Percentiles rank a stretch among this genome's conserved stretches.
Conservation (phyloP, 306 rosid genomes). For the Cicer judaicum region DNA sequence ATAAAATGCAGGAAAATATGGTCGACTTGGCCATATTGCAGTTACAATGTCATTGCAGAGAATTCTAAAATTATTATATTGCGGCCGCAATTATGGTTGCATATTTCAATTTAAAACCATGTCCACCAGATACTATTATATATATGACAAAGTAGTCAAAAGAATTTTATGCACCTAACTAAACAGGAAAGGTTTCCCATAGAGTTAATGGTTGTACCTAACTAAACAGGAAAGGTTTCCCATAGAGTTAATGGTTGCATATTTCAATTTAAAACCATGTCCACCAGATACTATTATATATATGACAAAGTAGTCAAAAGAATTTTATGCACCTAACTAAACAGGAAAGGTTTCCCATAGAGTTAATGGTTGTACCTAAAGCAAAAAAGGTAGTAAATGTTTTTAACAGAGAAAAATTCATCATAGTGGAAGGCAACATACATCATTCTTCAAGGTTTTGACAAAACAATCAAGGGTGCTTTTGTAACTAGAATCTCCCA, state of each 20-base stretch:
- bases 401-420: conserved; percentile 23
- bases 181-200: neutral
- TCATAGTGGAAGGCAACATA: conserved; percentile 48
- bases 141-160: conserved; percentile 17
- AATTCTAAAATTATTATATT: neutral
- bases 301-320: conserved; percentile 19
- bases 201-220: conserved; percentile 1
- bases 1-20: neutral
- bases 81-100: neutral
- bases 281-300: neutral
- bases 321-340: neutral
- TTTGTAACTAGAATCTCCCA: conserved; percentile 95
- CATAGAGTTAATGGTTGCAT: conserved; percentile 1
- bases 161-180: neutral
- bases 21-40: neutral
- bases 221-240: neutral
- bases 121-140: neutral
- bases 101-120: neutral
- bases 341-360: neutral
- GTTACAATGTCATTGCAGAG: neutral
- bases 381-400: conserved; percentile 30
- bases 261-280: neutral
- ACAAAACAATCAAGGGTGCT: conserved; percentile 90
- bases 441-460: conserved; percentile 92
- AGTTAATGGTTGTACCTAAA: conserved; percentile 2